A percentile compares a stretch with the other conserved stretches of the same genome.
Evolutionary conservation across 805 yeast genomes (phyloP).

Genomic region (Candida fluviatilis): DNA sequence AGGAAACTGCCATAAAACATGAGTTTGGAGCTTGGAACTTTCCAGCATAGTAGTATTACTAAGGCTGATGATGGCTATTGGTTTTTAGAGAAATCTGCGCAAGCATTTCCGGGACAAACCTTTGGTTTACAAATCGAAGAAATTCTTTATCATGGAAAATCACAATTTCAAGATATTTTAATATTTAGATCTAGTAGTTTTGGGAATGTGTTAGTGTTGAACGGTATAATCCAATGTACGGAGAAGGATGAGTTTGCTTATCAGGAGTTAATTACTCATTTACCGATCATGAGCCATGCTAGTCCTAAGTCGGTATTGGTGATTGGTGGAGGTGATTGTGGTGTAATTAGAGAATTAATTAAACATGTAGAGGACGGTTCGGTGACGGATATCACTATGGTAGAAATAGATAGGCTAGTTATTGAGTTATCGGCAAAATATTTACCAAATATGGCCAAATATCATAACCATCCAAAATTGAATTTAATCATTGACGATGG

Average conservation of each 20-base stretch:
- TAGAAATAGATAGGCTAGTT: constrained; percentile 87
- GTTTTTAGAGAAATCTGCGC: constrained; percentile 74
- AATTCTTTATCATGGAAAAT: constrained; percentile 61
- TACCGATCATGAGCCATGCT: constrained; percentile 75
- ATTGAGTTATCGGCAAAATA: constrained; percentile 67
- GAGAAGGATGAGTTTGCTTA: constrained; percentile 92
- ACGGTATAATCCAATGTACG: constrained; percentile 87
- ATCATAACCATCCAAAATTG: constrained; percentile 62
- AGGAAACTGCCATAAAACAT: too few species aligned
- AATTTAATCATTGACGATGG: constrained; percentile 75
- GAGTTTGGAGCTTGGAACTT: constrained; percentile 1
- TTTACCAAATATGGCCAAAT: constrained; percentile 71
- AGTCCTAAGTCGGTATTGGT: constrained; percentile 74
- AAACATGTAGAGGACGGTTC: constrained; percentile 55
- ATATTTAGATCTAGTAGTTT: constrained; percentile 71
- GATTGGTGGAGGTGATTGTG: constrained; percentile 97
- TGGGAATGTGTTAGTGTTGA: constrained; percentile 86
- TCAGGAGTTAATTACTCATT: constrained; percentile 86
- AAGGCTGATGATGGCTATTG: constrained; percentile 40
- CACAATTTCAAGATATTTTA: constrained; percentile 77
- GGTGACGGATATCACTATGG: constrained; percentile 64
- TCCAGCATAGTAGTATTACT: not conserved
- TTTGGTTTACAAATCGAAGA: constrained; percentile 60
- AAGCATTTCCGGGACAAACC: constrained; percentile 84
- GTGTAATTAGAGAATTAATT: constrained; percentile 82